phyloP scores from a whole-genome alignment of 768 basidiomycete genomes.

The Podaxis carcinomalis region DNA sequence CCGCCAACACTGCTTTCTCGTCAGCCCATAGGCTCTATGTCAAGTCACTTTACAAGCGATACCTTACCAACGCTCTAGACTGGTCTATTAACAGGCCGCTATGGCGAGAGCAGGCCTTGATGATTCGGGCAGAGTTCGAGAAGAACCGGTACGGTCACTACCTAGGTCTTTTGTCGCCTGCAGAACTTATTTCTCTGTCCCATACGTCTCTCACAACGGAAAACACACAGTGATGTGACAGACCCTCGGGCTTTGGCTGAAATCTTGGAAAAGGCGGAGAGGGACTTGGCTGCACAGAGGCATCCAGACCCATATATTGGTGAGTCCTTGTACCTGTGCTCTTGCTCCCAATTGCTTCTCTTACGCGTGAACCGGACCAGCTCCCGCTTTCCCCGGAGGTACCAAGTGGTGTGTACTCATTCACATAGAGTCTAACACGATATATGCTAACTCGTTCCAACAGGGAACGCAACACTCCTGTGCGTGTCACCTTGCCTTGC shows the following conservation, averaged over 20 bases:
- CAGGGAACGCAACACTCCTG: conserved; percentile 81
- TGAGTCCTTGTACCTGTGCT: conserved; percentile 39
- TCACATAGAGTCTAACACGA: conserved; percentile 2
- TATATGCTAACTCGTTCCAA: conserved; percentile 1
- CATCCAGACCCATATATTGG: conserved; percentile 95
- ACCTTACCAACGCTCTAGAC: conserved; percentile 82
- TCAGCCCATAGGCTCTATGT: conserved; percentile 78
- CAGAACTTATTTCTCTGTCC: not conserved
- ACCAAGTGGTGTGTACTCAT: conserved; percentile 82
- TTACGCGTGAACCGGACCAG: conserved; percentile 33
- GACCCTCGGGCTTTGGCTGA: conserved; percentile 78
- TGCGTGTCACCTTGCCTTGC: conserved; percentile 32
- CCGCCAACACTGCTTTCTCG: conserved; percentile 52
- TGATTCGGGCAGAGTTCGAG: conserved; percentile 92
- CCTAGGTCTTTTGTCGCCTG: not conserved
- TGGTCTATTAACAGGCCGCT: conserved; percentile 86
- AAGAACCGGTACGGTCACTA: conserved; percentile 66
- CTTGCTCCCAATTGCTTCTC: conserved; percentile 10
- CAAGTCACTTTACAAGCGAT: conserved; percentile 87
- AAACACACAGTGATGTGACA: conserved; percentile 58
- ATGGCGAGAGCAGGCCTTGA: conserved; percentile 81
- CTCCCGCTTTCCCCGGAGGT: conserved; percentile 79
- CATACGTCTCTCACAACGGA: conserved; percentile 2
- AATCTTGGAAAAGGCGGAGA: conserved; percentile 81
- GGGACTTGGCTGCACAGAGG: conserved; percentile 52